Evolutionary conservation across 768 basidiomycete species (phyloP), one percentile per base, ranked within the genome.

Genomic region (Mycena rosella): DNA sequence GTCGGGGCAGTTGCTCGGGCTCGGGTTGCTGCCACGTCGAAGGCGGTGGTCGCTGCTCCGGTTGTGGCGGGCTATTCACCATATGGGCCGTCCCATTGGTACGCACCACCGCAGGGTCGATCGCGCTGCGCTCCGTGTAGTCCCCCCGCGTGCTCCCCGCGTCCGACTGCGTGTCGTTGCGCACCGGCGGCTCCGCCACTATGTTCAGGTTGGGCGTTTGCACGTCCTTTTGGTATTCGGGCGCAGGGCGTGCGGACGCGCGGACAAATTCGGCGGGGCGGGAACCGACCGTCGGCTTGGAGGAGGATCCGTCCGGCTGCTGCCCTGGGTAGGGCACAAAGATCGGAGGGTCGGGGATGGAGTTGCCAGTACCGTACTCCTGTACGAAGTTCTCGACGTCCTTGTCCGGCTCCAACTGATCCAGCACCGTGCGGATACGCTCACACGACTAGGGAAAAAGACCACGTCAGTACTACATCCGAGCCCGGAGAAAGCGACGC

Each of bases 321-420:
- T 71, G 66, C 11, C 44, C 70, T 1, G 53, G 52, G 54, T 71
- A 71, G 6, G 70, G 70, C 42, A 96, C 88, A 78, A 96, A 98
- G n/a, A 86, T 78, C 18, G 96, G 96, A 13, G 95, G 88, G 70
- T 98, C 95, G 0, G 96, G 95, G 55, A 99, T 96, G 62, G 87
- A 83, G 69, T 87, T 89, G 32, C 96, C 97, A 2, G 96, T 98
- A 4, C 95, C 95, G 74, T 95, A 95, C 68, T 92, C 89, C 29
- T 88, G 87, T 17, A 98, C 95, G 71, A 99, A 99, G 76, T 88
- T 88, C 68, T 95, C 91, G 85, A 97, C 90, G 71, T 99, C 98
- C 60, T 87, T 89, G 49, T 93, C 92, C 0, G 94, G 88, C 72
- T 98, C 96, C 77, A 96, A 86, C 67, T 92, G 90, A 76, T 99